Percentiles rank a stretch among this genome's conserved stretches.
These are phyloP conservation scores for Suillus cothurnatus DNA, from an alignment of 768 basidiomycete genomes.

Conservation along the genomic window DNA sequence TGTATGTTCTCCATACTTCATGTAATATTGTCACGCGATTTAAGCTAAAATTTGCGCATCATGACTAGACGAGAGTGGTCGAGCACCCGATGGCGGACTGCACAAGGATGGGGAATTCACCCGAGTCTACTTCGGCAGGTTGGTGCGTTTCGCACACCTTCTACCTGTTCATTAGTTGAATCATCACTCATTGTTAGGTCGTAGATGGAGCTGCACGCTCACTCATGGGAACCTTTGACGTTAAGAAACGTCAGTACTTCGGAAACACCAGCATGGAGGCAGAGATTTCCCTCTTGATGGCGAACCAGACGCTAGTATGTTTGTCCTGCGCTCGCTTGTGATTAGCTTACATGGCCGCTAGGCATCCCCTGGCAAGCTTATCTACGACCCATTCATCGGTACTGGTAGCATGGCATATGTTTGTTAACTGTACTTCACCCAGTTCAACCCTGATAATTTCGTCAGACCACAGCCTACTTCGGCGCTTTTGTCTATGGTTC, in stretches of 20 bases:
- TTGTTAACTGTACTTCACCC: slow-evolving; percentile 22
- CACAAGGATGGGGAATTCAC: slow-evolving; percentile 70
- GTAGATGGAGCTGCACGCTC: slow-evolving; percentile 67
- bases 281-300: slow-evolving; percentile 94
- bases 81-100: slow-evolving; percentile 48
- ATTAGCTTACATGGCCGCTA: slow-evolving; percentile 29
- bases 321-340: not conserved
- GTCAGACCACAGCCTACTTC: slow-evolving; percentile 82
- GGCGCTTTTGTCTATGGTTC: slow-evolving; percentile 88
- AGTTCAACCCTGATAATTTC: not conserved
- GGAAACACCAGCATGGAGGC: slow-evolving; percentile 99
- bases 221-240: slow-evolving; percentile 72
- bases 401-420: slow-evolving; percentile 93
- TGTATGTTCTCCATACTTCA: slow-evolving; percentile 50
- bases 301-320: slow-evolving; percentile 86
- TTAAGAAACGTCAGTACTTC: slow-evolving; percentile 88
- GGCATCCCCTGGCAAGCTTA: slow-evolving; percentile 85
- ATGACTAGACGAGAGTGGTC: slow-evolving; percentile 49
- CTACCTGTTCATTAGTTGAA: not conserved
- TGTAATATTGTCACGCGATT: not conserved
- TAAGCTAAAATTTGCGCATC: not conserved
- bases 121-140: slow-evolving; percentile 81
- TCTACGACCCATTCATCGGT: slow-evolving; percentile 96
- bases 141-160: slow-evolving; percentile 58
- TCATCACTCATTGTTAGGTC: slow-evolving; percentile 39